Evolutionary conservation across 2,329 filamentous ascomycete species (phyloP).

Genomic region (Coniella lustricola): DNA sequence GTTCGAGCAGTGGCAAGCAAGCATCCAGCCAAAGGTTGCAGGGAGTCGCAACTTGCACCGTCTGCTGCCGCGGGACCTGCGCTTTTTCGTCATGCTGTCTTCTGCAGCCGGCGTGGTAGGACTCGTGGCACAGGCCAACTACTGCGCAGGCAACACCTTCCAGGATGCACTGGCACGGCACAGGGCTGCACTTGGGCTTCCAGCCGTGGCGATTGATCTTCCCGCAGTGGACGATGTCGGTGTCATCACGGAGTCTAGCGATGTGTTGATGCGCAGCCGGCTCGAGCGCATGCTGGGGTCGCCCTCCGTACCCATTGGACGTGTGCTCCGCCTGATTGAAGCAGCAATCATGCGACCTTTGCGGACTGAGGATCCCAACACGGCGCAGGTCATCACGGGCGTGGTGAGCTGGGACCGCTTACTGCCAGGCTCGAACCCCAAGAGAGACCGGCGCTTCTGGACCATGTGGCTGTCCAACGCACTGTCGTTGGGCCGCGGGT

Average conservation of each 20-base stretch:
- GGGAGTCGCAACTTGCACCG: constrained; percentile 3
- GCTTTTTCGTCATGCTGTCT: constrained; percentile 11
- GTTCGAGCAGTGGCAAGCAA: not conserved
- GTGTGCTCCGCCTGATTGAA: not conserved
- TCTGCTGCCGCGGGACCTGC: constrained; percentile 26
- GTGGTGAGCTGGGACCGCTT: not conserved
- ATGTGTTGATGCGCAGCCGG: constrained; percentile 12
- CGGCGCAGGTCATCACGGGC: not conserved
- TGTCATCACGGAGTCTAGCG: not conserved
- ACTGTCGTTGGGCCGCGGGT: not conserved
- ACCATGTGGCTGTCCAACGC: not conserved
- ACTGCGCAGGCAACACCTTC: constrained; percentile 44
- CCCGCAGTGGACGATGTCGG: constrained; percentile 22
- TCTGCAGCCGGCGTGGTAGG: not conserved
- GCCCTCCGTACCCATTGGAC: not conserved
- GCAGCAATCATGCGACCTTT: not conserved
- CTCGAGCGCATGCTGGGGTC: not conserved
- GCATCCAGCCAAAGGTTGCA: not conserved
- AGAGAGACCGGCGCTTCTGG: not conserved
- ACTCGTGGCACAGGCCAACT: not conserved
- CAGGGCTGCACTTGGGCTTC: constrained; percentile 16
- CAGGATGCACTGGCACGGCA: constrained; percentile 38
- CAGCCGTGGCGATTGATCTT: constrained; percentile 20
- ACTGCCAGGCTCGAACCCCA: not conserved
- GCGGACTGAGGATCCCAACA: not conserved